Evolutionary conservation across 2,329 filamentous ascomycete species (phyloP).

Genomic region (Pseudocercospora crystallina): DNA sequence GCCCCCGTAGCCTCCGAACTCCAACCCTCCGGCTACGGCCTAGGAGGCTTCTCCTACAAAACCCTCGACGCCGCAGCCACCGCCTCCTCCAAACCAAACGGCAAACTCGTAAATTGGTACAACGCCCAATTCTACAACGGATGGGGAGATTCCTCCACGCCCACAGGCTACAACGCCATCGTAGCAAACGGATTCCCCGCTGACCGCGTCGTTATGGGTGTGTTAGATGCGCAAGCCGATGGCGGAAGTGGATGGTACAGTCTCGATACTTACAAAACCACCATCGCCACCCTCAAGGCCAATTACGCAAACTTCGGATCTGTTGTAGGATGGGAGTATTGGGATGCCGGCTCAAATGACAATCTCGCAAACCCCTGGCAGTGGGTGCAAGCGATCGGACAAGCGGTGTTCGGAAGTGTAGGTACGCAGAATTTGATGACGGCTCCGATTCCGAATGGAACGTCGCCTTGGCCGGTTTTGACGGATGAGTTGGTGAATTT

Average conservation of each 20-base stretch:
- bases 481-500: constrained; percentile 18
- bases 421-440: constrained; percentile 4
- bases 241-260: constrained; percentile 30
- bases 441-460: constrained; percentile 11
- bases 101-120: constrained; percentile 32
- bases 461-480: constrained; percentile 21
- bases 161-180: constrained; percentile 29
- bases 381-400: constrained; percentile 22
- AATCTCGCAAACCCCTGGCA: constrained; percentile 18
- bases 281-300: constrained; percentile 23
- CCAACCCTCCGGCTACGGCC: constrained; percentile 17
- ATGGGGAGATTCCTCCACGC: constrained; percentile 29
- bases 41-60: constrained; percentile 28
- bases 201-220: constrained; percentile 28
- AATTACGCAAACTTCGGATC: constrained; percentile 29
- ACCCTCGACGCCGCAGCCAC: constrained; percentile 26
- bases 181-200: constrained; percentile 26
- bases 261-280: constrained; percentile 18
- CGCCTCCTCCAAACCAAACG: constrained; percentile 23
- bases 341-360: constrained; percentile 25
- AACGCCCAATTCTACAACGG: constrained; percentile 35
- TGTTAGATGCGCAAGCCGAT: constrained; percentile 27
- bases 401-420: constrained; percentile 7
- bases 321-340: constrained; percentile 34
- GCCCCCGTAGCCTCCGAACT: constrained; percentile 33